Percentiles rank a stretch among this genome's conserved stretches.
phyloP scores from a whole-genome alignment of 371 early-diverging fungal genomes.

The Mortierella sp. region DNA sequence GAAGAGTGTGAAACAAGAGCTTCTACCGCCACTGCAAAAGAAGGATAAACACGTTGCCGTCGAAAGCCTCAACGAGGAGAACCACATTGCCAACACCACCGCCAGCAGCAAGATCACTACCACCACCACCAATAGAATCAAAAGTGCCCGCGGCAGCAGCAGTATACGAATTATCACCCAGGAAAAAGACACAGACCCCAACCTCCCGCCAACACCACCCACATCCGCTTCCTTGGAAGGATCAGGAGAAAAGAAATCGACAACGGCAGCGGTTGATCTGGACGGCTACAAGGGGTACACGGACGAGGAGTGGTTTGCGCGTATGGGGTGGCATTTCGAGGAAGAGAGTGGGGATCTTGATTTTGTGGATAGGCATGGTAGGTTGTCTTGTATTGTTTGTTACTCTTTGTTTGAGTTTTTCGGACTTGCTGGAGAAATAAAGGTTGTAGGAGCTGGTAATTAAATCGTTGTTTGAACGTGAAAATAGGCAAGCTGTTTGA shows the following conservation, averaged over 20 bases:
- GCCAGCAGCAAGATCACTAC: no score
- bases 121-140: no score
- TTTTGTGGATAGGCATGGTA: background rate
- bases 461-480: background rate
- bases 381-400: background rate
- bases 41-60: background rate
- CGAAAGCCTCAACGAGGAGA: no score
- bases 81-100: background rate
- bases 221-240: background rate
- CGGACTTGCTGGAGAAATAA: no score
- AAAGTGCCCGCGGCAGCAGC: background rate
- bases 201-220: background rate
- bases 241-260: background rate
- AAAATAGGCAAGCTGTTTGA: background rate
- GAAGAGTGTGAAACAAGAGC: background rate
- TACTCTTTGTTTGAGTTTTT: background rate
- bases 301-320: background rate
- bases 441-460: background rate
- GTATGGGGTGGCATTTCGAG: background rate
- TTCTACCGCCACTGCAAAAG: background rate
- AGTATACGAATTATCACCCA: background rate
- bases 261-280: background rate
- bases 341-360: background rate
- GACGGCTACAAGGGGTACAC: background rate
- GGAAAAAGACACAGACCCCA: background rate